Percentiles rank a stretch among this genome's conserved stretches.
These are phyloP conservation scores for Chenopodium quinoa DNA, from an alignment of 148 eudicot species.

Conservation along the genomic window DNA sequence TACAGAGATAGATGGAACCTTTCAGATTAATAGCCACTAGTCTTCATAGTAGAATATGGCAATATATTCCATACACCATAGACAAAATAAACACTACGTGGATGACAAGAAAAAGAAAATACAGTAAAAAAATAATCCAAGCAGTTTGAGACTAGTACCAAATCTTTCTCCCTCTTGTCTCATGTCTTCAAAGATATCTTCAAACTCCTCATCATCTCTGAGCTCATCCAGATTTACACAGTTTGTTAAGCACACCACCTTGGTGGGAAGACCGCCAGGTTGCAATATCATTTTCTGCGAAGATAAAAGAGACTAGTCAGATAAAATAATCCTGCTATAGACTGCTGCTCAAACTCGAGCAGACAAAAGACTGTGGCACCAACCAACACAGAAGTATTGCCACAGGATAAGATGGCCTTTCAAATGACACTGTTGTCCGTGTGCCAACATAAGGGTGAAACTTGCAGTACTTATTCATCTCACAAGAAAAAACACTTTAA, in stretches of 20 bases:
- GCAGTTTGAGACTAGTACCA: constrained; percentile 24
- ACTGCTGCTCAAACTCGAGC: neutral
- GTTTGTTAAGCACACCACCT: constrained; percentile 58
- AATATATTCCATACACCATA: neutral
- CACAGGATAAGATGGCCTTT: neutral
- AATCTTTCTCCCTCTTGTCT: constrained; percentile 37
- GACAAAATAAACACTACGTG: neutral
- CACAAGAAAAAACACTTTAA: neutral
- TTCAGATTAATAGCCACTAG: neutral
- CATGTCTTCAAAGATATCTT: constrained; percentile 40
- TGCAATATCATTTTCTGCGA: constrained; percentile 75
- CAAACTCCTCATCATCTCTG: constrained; percentile 37
- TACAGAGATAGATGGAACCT: neutral
- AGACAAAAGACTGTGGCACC: neutral
- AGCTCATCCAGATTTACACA: constrained; percentile 37
- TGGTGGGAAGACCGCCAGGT: constrained; percentile 59
- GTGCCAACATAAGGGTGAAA: neutral
- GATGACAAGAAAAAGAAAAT: neutral
- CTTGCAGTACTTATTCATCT: neutral
- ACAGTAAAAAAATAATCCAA: neutral
- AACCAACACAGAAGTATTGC: neutral
- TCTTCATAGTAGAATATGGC: neutral
- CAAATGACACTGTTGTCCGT: neutral
- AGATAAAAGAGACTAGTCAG: neutral
- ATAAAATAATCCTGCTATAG: neutral